Evolutionary conservation across 2,329 filamentous ascomycete species (phyloP).

Genomic region (Penicillium sp.): DNA sequence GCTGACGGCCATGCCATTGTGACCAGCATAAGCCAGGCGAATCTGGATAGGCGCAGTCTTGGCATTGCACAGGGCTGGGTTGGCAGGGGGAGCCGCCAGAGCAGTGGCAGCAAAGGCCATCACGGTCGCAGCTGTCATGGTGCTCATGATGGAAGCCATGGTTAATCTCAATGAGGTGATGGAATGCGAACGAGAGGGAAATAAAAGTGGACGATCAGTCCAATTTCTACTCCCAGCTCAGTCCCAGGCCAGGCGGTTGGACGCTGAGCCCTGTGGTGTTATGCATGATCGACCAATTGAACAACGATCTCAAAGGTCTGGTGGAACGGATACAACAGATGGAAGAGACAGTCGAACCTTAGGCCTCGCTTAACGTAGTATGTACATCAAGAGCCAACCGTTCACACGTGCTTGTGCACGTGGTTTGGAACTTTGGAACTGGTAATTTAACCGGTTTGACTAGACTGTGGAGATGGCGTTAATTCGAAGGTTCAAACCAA

Average conservation of each 20-base stretch:
- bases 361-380: neutral
- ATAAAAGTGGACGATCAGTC: neutral
- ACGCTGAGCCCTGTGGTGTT: neutral
- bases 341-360: neutral
- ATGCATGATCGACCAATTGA: neutral
- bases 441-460: neutral
- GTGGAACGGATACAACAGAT: neutral
- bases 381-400: neutral
- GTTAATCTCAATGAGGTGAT: neutral
- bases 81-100: neutral
- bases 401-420: neutral
- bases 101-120: neutral
- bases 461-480: neutral
- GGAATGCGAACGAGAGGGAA: neutral
- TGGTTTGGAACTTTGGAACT: neutral
- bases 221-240: neutral
- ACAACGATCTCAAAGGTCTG: neutral
- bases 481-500: neutral
- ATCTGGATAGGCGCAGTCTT: constrained; percentile 9
- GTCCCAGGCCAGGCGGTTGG: neutral
- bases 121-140: neutral
- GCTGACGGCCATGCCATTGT: constrained; percentile 22
- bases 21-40: constrained; percentile 22
- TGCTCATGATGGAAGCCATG: neutral
- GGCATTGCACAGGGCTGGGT: neutral